Evolutionary conservation across 345 rosid species (phyloP).

Genomic region (Brassica cretica): DNA sequence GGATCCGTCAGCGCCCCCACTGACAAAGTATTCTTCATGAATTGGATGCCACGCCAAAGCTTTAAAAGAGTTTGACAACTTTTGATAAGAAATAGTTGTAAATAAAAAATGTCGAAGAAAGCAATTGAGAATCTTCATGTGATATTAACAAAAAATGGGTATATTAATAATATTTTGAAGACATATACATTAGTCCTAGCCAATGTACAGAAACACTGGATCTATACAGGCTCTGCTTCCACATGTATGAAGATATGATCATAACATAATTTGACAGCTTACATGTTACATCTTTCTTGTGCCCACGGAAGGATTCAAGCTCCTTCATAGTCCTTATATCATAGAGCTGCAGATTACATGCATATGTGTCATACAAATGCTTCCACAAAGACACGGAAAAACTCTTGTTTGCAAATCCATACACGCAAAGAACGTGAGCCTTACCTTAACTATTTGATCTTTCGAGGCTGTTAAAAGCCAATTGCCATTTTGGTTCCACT

Average conservation of each 20-base stretch:
- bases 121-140: not conserved
- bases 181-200: not conserved
- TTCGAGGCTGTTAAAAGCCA: slow-evolving; percentile 94
- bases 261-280: slow-evolving; percentile 40
- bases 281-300: slow-evolving; percentile 92
- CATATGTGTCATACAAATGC: slow-evolving; percentile 22
- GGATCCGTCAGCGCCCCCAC: slow-evolving; percentile 93
- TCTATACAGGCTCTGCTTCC: not conserved
- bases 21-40: slow-evolving; percentile 97
- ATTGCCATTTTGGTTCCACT: slow-evolving; percentile 99
- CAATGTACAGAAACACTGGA: slow-evolving; percentile 1
- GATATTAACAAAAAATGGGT: slow-evolving; percentile 1
- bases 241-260: slow-evolving; percentile 22
- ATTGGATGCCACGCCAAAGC: slow-evolving; percentile 99
- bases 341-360: slow-evolving; percentile 63
- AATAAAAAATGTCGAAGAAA: slow-evolving; percentile 18
- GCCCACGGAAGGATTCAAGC: slow-evolving; percentile 98
- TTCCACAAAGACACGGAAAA: not conserved
- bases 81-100: slow-evolving; percentile 16
- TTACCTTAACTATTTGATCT: slow-evolving; percentile 96
- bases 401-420: not conserved
- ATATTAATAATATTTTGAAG: not conserved
- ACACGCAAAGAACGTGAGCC: slow-evolving; percentile 11
- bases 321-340: slow-evolving; percentile 99
- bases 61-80: slow-evolving; percentile 24